These are phyloP conservation scores for Mycogone perniciosa DNA, from an alignment of 2,329 filamentous ascomycete species.

Conservation along the genomic window DNA sequence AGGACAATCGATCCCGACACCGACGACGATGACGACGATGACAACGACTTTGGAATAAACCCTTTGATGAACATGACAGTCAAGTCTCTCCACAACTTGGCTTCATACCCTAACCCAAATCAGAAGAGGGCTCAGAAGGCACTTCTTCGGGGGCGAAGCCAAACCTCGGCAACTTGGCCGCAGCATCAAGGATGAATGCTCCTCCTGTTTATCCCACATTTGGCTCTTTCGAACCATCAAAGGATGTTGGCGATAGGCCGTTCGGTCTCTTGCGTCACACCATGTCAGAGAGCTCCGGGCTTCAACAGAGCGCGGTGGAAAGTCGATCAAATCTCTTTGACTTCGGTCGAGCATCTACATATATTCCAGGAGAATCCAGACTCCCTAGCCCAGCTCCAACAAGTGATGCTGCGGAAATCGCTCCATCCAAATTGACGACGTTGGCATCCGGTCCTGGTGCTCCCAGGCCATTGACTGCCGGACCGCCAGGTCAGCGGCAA, in stretches of 20 bases:
- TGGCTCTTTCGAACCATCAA: not conserved
- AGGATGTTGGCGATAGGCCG: not conserved
- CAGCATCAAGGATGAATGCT: not conserved
- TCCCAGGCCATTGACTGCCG: slow-evolving; percentile 47
- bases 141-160: slow-evolving; percentile 30
- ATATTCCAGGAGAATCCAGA: slow-evolving; percentile 1
- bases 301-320: slow-evolving; percentile 13
- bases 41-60: slow-evolving; percentile 23
- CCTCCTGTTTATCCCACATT: not conserved
- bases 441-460: slow-evolving; percentile 33
- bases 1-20: slow-evolving; percentile 3
- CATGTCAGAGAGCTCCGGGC: slow-evolving; percentile 12
- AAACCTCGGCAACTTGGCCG: slow-evolving; percentile 10
- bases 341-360: slow-evolving; percentile 4
- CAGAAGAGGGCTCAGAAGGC: slow-evolving; percentile 45
- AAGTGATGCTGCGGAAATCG: slow-evolving; percentile 14
- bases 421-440: slow-evolving; percentile 14
- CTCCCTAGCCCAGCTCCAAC: slow-evolving; percentile 12
- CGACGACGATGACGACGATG: slow-evolving; percentile 25
- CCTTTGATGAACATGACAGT: slow-evolving; percentile 35
- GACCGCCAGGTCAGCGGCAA: slow-evolving; percentile 48
- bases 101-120: slow-evolving; percentile 50
- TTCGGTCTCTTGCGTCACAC: slow-evolving; percentile 6
- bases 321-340: slow-evolving; percentile 7
- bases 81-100: slow-evolving; percentile 47